phyloP scores from a whole-genome alignment of 169 alveolate species.

The Plasmodium reichenowi region DNA sequence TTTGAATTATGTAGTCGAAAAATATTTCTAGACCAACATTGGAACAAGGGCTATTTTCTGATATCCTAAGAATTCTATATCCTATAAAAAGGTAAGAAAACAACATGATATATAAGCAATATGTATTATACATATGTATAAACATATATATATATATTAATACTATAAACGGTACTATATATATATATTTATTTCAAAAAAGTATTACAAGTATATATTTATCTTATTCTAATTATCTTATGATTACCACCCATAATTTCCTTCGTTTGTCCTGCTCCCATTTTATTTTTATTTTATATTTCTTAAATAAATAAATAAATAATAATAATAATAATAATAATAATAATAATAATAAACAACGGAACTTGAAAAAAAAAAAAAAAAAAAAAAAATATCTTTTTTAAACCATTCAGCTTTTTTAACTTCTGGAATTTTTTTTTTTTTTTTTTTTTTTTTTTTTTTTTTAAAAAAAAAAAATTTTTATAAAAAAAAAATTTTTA shows the following conservation, averaged over 20 bases:
- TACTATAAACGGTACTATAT: not conserved
- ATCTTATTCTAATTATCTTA: not conserved
- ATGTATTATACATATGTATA: not conserved
- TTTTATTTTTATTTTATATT: not conserved
- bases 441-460: too few relatives aligned
- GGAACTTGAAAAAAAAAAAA: too few relatives aligned
- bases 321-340: too few relatives aligned
- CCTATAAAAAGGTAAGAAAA: slow-evolving; percentile 25
- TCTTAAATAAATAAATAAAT: too few relatives aligned
- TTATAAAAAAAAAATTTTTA: too few relatives aligned
- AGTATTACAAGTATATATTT: not conserved
- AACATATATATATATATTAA: not conserved
- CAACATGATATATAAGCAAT: not conserved
- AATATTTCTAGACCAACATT: slow-evolving; percentile 81
- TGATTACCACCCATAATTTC: slow-evolving; percentile 15
- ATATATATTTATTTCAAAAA: not conserved
- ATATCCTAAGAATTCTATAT: slow-evolving; percentile 41
- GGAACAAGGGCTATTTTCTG: slow-evolving; percentile 36
- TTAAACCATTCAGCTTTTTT: too few relatives aligned
- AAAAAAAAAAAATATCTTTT: too few relatives aligned
- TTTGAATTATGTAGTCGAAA: slow-evolving; percentile 84
- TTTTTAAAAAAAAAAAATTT: too few relatives aligned
- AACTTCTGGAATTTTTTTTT: too few relatives aligned
- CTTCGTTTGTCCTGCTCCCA: slow-evolving; percentile 50
- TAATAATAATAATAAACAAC: too few relatives aligned